Base-by-base conservation (phyloP, 2,329 filamentous ascomycete species). In the Colletotrichum echinochloae region DNA sequence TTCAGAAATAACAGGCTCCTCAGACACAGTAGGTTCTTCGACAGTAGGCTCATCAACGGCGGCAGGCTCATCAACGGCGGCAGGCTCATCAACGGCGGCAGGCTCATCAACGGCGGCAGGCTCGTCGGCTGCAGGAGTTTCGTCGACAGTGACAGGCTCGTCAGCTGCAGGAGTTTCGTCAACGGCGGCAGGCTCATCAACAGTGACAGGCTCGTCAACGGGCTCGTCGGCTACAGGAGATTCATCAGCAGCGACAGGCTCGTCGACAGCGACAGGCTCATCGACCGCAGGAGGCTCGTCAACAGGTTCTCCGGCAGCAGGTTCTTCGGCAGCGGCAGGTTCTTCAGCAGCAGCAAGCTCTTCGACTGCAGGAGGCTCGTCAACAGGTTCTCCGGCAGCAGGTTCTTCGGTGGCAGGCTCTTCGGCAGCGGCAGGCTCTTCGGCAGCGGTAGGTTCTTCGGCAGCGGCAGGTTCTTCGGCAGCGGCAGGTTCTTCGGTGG, bases 261-360 rank as follows among this genome's bases (percentile, higher is more conserved):
- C 37, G 14, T 39, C 37, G 7, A 44, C 39, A 7, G 18, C 18
- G 20, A 28, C 11, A n/a, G 20, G 14, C 8, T 51, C 37, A 12
- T 60, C 60, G 26, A 39, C n/a, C 18, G 39, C 33, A 33, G 46
- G 4, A 30, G 8, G 33, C 1, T 41, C 39, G 28, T 49, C 59
- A 37, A 57, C 51, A 62, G 69, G 14, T 37, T 71, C 70, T 28
- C 73, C 71, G 26, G 70, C 70, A 33, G 28, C 18, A 5, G 72
- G 23, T 14, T 56, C 60, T 28, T 62, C 60, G 7, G 20, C 8
- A 8, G 23, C 60, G 14, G 28, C 5, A 44, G 35, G 33, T 14
- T 46, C 56, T 6, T 60, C 56, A 8, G 7, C 1, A n/a, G 41
- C 41, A 1, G 6, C 28, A 39, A 37, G 12, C 20, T 65, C 61